phyloP scores from a whole-genome alignment of 805 yeast species.

The Ogataea sp. region DNA sequence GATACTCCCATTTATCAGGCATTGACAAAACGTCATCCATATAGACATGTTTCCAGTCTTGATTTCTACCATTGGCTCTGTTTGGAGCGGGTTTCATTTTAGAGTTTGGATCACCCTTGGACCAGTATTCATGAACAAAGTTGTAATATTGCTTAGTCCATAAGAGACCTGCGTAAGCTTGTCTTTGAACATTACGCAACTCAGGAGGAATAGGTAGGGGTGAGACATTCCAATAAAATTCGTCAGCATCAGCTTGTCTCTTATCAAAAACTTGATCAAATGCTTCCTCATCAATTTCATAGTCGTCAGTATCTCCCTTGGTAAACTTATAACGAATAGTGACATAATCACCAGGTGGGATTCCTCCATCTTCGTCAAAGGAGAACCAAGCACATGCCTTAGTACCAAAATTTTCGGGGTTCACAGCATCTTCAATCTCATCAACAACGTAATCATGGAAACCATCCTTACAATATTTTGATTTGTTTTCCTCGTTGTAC shows the following conservation, averaged over 20 bases:
- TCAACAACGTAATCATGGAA: constrained; percentile 78
- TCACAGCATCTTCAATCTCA: constrained; percentile 50
- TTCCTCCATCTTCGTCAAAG: constrained; percentile 68
- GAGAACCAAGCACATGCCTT: constrained; percentile 79
- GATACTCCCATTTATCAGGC: constrained; percentile 96
- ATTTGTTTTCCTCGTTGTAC: constrained; percentile 53
- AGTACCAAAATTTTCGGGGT: constrained; percentile 69
- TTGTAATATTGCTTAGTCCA: constrained; percentile 93
- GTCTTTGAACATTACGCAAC: constrained; percentile 78
- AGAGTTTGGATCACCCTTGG: constrained; percentile 71
- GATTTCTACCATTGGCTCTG: constrained; percentile 80
- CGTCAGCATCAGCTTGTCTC: constrained; percentile 85
- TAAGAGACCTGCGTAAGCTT: constrained; percentile 86
- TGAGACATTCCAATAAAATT: constrained; percentile 81
- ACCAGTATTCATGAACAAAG: constrained; percentile 82
- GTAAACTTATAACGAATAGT: constrained; percentile 69
- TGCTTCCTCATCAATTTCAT: constrained; percentile 57
- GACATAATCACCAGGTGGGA: constrained; percentile 82
- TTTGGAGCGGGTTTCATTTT: constrained; percentile 72
- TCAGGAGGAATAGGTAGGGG: constrained; percentile 81
- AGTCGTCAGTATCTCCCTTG: constrained; percentile 22
- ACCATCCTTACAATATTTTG: constrained; percentile 73
- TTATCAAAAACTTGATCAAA: constrained; percentile 62
- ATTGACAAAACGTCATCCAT: constrained; percentile 80
- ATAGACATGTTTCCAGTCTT: constrained; percentile 83